Base-by-base conservation (phyloP, 257 asterid species). In the Paulownia fortunei region DNA sequence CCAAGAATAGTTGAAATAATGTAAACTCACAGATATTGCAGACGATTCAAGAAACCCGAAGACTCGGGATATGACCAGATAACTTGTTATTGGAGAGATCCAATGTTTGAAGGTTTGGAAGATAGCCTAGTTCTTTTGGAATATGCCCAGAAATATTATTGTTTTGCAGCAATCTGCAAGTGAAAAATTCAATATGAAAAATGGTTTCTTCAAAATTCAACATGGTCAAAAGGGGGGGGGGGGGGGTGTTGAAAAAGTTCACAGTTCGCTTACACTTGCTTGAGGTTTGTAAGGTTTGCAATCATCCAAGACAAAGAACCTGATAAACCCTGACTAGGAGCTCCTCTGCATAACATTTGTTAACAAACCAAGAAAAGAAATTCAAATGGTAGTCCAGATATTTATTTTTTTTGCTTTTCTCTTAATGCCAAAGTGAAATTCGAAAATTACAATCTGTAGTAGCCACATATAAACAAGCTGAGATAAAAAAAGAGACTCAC, bases 241-340 rank as follows among this genome's bases (percentile, higher is more conserved):
- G 18, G 8, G 44, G 13, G 32, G 32, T 11, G n/a, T 12, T 23
- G 6, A 13, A 39, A 41, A 42, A 23, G 30, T 23, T 9, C 32
- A 49, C 6, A 56, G 62, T 44, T 26, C 23, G 8, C 93, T 89
- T 83, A 94, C 98, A 94, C 87, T 91, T 92, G 97, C 81, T 89
- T 94, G 51, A 94, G 97, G 80, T 91, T 94, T 72, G 97, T 91
- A 24, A 94, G 98, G 51, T 94, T 92, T 55, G 97, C 92, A 70
- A 89, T 85, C 87, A 82, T 79, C 87, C 97, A 89, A 72, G 96
- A 91, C 68, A 94, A 42, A 72, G 87, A 81, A 77, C 98, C 98
- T 44, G 97, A 92, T 87, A 94, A 81, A 67, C 91, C 97, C 82
- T 94, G 97, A 76, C 98, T 88, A 55, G 98, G 98, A 73, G 93